Conservation (phyloP, 768 basidiomycete species). For the Mycena maculata region DNA sequence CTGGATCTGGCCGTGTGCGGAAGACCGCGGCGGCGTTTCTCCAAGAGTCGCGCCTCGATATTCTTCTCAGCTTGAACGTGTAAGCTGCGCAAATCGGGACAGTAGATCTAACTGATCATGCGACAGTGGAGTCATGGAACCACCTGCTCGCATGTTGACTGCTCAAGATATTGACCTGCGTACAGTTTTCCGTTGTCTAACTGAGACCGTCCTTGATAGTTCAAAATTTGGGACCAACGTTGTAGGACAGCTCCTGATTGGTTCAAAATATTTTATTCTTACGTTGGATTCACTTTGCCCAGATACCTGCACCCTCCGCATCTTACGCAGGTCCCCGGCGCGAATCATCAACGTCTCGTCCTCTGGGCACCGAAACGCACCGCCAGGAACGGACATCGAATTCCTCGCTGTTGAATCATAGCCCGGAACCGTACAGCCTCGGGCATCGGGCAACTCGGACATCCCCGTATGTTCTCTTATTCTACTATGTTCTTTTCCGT, state of each 20-base stretch:
- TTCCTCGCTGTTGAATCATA: too few relatives aligned
- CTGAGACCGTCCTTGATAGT: not conserved
- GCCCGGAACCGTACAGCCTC: too few relatives aligned
- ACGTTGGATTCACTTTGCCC: not conserved
- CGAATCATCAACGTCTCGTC: conserved; percentile 42
- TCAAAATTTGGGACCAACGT: conserved; percentile 35
- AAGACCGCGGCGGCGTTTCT: conserved; percentile 41
- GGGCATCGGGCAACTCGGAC: too few relatives aligned
- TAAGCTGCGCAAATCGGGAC: conserved; percentile 3
- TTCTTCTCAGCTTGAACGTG: conserved; percentile 43
- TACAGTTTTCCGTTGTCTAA: not conserved
- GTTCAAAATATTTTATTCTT: not conserved
- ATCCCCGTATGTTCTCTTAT: too few relatives aligned
- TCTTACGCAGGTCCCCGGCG: conserved; percentile 36
- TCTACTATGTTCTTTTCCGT: too few relatives aligned
- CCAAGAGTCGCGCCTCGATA: conserved; percentile 33
- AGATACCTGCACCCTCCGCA: conserved; percentile 33
- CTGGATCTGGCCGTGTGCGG: conserved; percentile 43
- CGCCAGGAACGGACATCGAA: not conserved
- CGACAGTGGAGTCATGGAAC: conserved; percentile 39
- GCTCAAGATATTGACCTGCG: conserved; percentile 26
- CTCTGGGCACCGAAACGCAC: not conserved
- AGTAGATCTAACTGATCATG: not conserved
- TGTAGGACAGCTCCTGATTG: conserved; percentile 10
- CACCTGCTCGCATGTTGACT: conserved; percentile 34